Percentiles rank a stretch among this genome's conserved stretches.
Evolutionary conservation across 495 filamentous ascomycete genomes (phyloP).

Genomic region (Podospora bellae-mahoneyi): DNA sequence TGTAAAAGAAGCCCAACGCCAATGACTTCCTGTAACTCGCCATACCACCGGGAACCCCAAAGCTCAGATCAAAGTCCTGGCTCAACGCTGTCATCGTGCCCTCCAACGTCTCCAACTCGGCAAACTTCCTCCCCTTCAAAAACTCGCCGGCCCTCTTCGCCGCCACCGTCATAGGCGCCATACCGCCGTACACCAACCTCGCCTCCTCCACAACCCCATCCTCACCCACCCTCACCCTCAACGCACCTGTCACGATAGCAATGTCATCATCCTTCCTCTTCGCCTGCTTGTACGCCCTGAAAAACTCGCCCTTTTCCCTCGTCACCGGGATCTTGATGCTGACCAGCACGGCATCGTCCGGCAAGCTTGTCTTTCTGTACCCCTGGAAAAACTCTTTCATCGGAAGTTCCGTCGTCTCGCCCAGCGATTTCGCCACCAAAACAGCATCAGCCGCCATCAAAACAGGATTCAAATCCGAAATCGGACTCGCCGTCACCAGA

Average conservation of each 20-base stretch:
- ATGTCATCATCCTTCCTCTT: constrained; percentile 98
- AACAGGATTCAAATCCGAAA: constrained; percentile 93
- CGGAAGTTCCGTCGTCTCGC: constrained; percentile 71
- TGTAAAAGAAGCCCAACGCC: constrained; percentile 84
- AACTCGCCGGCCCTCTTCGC: constrained; percentile 71
- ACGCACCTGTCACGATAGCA: constrained; percentile 84
- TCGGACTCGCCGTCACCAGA: constrained; percentile 89
- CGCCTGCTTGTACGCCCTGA: constrained; percentile 86
- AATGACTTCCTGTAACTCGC: constrained; percentile 90
- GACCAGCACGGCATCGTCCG: constrained; percentile 78
- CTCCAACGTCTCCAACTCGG: constrained; percentile 77
- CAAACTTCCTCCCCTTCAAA: constrained; percentile 73
- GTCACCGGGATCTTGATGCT: constrained; percentile 79
- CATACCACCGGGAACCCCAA: constrained; percentile 92
- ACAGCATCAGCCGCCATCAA: constrained; percentile 83
- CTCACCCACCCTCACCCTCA: constrained; percentile 66
- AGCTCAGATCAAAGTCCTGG: constrained; percentile 79
- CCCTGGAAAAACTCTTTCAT: constrained; percentile 93
- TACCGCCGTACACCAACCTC: constrained; percentile 81
- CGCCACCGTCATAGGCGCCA: constrained; percentile 82
- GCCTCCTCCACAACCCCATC: constrained; percentile 62
- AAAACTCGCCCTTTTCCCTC: constrained; percentile 61
- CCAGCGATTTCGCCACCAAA: constrained; percentile 70
- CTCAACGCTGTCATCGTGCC: constrained; percentile 82
- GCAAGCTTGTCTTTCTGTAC: constrained; percentile 81